Evolutionary conservation across 805 yeast genomes (phyloP), one percentile per base, ranked within the genome.

Genomic region (Suhomyces kilbournensis): DNA sequence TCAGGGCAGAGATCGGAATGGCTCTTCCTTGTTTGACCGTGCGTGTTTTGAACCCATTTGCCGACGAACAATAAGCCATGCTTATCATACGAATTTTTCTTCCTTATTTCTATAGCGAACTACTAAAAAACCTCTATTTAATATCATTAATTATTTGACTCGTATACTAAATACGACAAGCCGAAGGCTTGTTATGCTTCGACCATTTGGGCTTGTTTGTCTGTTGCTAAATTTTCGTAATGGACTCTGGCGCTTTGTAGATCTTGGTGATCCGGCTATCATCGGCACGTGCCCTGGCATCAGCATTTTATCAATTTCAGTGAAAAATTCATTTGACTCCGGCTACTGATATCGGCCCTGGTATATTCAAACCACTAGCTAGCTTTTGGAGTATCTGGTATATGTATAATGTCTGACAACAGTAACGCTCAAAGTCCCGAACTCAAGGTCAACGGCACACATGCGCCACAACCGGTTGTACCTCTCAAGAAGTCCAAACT

Each of bases 11-110:
- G 67, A 83, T 91, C 49, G 97, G 97, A 48, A 90, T 90, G 92
- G 93, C 97, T 2, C 76, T 93, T 50, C 99, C 99, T 15, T 93
- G 97, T 68, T 78, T 93, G 61, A 90, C 97, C 3, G 97, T 94
- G 14, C 81, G 97, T 61, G 88, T 93, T 7, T 75, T 92, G 64
- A 93, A 93, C 63, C 99, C 99, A 30, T 93, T 92, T 66, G 72
- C 72, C 10, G 56, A 60, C 28, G 56, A 55, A 38, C 54, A 54
- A 42, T 30, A 47, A 50, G 17, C 39, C 14, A 38, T 17, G 20
- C 42, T 38, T 38, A 38, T 19, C 22, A 17, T 42, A 42, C 30
- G 45, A 42, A n/a, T 42, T 23, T 20, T 42, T 23, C 22, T 42
- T 26, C 9, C 45, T 22, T 40, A 38, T 38, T 19, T 38, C 23